Percentiles rank a stretch among this genome's conserved stretches.
These are phyloP conservation scores for Neonectria faginata DNA, from an alignment of 2,329 filamentous ascomycete species.

Conservation along the genomic window DNA sequence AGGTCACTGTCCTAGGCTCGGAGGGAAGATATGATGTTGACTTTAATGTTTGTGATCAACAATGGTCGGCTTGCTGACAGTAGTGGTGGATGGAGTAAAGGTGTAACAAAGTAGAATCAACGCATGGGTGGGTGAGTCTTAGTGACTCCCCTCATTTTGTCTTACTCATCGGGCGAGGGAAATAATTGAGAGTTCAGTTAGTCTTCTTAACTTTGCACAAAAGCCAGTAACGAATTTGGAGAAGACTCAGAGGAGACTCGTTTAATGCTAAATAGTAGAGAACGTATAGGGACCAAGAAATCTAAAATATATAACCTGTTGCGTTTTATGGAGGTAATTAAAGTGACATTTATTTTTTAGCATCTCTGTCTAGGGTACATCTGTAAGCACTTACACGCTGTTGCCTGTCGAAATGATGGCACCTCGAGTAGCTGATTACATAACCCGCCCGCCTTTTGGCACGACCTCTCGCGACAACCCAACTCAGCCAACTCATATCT, in stretches of 20 bases:
- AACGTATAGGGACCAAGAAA: not conserved
- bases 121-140: too few relatives aligned
- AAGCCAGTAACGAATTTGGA: not conserved
- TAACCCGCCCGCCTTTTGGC: conserved; percentile 12
- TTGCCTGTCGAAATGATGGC: conserved; percentile 1
- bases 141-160: not conserved
- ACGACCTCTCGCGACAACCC: conserved; percentile 19
- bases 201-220: too few relatives aligned
- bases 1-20: not conserved
- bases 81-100: not conserved
- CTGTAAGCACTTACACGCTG: not conserved
- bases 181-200: not conserved
- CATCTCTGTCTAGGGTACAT: not conserved
- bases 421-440: conserved; percentile 2
- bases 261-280: not conserved
- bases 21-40: not conserved
- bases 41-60: not conserved
- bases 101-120: too few relatives aligned
- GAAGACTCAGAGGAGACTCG: not conserved
- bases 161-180: not conserved
- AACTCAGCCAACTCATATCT: conserved; percentile 12
- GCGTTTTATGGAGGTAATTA: too few relatives aligned
- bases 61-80: not conserved
- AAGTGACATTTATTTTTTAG: not conserved
- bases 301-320: not conserved